phyloP scores from a whole-genome alignment of 2,329 filamentous ascomycete species.

The Aspergillus alliaceus region DNA sequence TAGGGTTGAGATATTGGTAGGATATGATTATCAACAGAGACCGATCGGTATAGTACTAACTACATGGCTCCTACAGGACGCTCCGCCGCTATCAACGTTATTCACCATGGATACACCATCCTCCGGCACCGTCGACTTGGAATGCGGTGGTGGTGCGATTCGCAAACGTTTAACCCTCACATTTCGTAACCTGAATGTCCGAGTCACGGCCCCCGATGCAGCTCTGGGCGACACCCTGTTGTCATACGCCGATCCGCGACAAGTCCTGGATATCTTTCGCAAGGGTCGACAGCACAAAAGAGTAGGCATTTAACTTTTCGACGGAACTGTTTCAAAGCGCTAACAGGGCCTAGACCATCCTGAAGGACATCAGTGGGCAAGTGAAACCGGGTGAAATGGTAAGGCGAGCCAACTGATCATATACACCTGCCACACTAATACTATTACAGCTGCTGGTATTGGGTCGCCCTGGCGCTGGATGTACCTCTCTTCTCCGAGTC shows the following conservation, averaged over 20 bases:
- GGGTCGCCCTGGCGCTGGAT: constrained; percentile 67
- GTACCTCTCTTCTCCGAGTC: constrained; percentile 69
- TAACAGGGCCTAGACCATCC: constrained; percentile 33
- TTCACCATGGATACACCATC: constrained; percentile 28
- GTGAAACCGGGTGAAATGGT: constrained; percentile 48
- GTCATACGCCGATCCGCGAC: constrained; percentile 34
- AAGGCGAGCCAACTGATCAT: constrained; percentile 1
- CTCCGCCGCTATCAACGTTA: not conserved
- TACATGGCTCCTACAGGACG: not conserved
- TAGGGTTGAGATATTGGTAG: not conserved
- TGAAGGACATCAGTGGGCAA: constrained; percentile 41
- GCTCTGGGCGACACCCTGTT: constrained; percentile 35
- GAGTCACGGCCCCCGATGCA: constrained; percentile 36
- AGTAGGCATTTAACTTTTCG: constrained; percentile 16
- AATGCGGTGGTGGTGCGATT: constrained; percentile 18
- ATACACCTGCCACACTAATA: not conserved
- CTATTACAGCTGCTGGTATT: constrained; percentile 59
- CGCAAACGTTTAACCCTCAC: constrained; percentile 37
- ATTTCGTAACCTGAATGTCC: constrained; percentile 35
- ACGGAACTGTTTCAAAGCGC: too few species aligned
- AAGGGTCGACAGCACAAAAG: constrained; percentile 25
- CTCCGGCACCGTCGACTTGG: constrained; percentile 29
- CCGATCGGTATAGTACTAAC: not conserved
- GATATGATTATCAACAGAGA: not conserved
- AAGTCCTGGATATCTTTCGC: constrained; percentile 23